Evolutionary conservation across 805 yeast genomes (phyloP).

Genomic region (Cyberlindnera samutprakarnensis): DNA sequence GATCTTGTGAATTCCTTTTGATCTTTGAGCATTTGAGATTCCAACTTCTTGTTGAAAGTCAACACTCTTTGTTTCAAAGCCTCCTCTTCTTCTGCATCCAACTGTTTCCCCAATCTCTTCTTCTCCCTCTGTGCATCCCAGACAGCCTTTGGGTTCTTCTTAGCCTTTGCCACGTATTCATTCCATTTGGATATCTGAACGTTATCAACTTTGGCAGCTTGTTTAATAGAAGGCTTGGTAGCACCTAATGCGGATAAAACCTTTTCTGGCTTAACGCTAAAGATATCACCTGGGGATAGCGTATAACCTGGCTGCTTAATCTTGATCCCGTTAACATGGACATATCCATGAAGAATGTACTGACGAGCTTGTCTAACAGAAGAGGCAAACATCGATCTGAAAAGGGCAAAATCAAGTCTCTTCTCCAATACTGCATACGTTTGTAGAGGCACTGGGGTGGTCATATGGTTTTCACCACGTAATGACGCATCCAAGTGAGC

Average conservation of each 20-base stretch:
- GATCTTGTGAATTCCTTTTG: conserved; percentile 18
- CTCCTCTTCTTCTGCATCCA: conserved; percentile 14
- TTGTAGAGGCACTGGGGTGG: conserved; percentile 82
- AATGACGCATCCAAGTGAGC: conserved; percentile 83
- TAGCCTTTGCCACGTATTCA: conserved; percentile 52
- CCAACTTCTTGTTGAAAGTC: conserved; percentile 12
- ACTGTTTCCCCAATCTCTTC: conserved; percentile 23
- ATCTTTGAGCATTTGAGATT: conserved; percentile 15
- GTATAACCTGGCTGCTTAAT: conserved; percentile 76
- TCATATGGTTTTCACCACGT: conserved; percentile 45
- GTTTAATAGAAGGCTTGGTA: conserved; percentile 65
- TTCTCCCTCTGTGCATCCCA: conserved; percentile 31
- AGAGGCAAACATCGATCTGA: conserved; percentile 89
- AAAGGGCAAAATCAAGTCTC: conserved; percentile 82
- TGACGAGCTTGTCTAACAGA: conserved; percentile 92
- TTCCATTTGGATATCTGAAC: conserved; percentile 74
- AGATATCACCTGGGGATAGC: conserved; percentile 78
- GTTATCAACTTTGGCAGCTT: conserved; percentile 63
- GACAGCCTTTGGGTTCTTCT: conserved; percentile 35
- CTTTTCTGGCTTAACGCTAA: conserved; percentile 76
- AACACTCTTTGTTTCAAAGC: conserved; percentile 11
- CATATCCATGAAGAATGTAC: conserved; percentile 74
- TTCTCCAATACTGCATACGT: conserved; percentile 84
- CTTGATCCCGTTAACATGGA: conserved; percentile 74
- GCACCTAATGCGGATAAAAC: conserved; percentile 83